These are phyloP conservation scores for Trichothecium roseum DNA, from an alignment of 2,329 filamentous ascomycete species.

Conservation along the genomic window DNA sequence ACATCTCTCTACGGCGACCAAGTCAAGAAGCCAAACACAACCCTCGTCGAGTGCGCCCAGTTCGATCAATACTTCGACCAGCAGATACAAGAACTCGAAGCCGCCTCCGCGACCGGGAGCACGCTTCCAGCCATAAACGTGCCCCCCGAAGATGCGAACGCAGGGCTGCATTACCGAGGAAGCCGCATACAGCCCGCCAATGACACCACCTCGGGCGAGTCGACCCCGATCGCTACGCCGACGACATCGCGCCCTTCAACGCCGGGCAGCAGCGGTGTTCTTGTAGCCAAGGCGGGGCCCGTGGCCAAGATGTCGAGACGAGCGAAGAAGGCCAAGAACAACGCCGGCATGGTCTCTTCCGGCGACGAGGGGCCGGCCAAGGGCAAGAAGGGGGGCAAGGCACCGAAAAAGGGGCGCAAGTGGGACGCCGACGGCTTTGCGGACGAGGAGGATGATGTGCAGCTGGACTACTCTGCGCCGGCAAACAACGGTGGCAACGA, in stretches of 20 bases:
- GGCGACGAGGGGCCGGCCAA: constrained; percentile 65
- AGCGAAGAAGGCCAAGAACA: constrained; percentile 61
- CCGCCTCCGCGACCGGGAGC: not conserved
- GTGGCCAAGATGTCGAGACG: constrained; percentile 70
- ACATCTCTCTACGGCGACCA: constrained; percentile 83
- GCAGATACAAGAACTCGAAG: constrained; percentile 71
- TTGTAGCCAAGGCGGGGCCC: constrained; percentile 66
- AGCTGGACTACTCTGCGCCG: constrained; percentile 80
- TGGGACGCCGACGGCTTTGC: constrained; percentile 88
- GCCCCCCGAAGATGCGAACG: not conserved
- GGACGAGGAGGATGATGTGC: constrained; percentile 68
- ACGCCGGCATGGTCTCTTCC: constrained; percentile 60
- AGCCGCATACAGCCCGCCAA: constrained; percentile 23
- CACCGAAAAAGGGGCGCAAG: constrained; percentile 82
- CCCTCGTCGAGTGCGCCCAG: constrained; percentile 62
- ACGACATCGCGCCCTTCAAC: constrained; percentile 72
- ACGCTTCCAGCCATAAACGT: not conserved
- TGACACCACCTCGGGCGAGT: constrained; percentile 46
- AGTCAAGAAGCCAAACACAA: constrained; percentile 69
- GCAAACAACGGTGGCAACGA: constrained; percentile 43
- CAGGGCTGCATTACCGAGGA: constrained; percentile 29
- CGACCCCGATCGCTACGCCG: constrained; percentile 59
- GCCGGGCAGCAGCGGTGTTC: constrained; percentile 46
- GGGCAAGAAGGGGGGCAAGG: constrained; percentile 40
- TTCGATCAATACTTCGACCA: constrained; percentile 95